phyloP scores from a whole-genome alignment of 2,329 filamentous ascomycete genomes.

The Monosporascus sp. region DNA sequence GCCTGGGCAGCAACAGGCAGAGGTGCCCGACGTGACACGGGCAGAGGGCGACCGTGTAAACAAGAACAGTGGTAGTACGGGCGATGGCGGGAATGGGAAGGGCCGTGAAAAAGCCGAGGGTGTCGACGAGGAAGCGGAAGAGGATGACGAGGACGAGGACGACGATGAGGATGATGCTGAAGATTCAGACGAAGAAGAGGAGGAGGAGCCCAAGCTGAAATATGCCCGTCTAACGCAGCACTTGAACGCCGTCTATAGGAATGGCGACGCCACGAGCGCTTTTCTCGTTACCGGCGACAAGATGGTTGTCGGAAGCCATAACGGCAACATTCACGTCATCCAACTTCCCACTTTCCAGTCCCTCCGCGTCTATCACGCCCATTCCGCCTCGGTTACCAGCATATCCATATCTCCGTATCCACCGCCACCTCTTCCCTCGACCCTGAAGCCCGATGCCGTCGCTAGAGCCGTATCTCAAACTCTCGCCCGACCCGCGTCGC shows the following conservation, averaged over 20 bases:
- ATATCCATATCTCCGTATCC: slow-evolving; percentile 88
- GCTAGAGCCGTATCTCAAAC: slow-evolving; percentile 30
- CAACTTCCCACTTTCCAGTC: slow-evolving; percentile 76
- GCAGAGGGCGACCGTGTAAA: slow-evolving; percentile 4
- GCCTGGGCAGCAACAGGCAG: slow-evolving; percentile 1
- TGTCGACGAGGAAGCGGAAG: slow-evolving; percentile 40
- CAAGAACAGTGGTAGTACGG: slow-evolving; percentile 3
- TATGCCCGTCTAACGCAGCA: slow-evolving; percentile 82
- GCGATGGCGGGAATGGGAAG: slow-evolving; percentile 32
- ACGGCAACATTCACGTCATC: slow-evolving; percentile 87
- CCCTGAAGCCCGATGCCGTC: slow-evolving; percentile 34
- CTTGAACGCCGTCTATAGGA: slow-evolving; percentile 77
- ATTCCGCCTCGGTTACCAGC: slow-evolving; percentile 83
- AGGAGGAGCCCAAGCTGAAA: slow-evolving; percentile 92
- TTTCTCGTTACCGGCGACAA: slow-evolving; percentile 93
- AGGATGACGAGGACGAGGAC: slow-evolving; percentile 39
- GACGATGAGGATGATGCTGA: slow-evolving; percentile 60
- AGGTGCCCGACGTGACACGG: slow-evolving; percentile 13
- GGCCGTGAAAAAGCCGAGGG: slow-evolving; percentile 45
- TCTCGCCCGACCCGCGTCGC: slow-evolving; percentile 29
- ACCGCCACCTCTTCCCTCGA: slow-evolving; percentile 50
- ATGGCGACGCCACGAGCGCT: slow-evolving; percentile 88
- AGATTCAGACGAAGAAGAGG: slow-evolving; percentile 76
- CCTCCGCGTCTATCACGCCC: slow-evolving; percentile 83
- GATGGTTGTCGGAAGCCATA: slow-evolving; percentile 95